These are phyloP conservation scores for Echeveria elegans DNA, from an alignment of 164 flowering plant genomes.

Conservation along the genomic window DNA sequence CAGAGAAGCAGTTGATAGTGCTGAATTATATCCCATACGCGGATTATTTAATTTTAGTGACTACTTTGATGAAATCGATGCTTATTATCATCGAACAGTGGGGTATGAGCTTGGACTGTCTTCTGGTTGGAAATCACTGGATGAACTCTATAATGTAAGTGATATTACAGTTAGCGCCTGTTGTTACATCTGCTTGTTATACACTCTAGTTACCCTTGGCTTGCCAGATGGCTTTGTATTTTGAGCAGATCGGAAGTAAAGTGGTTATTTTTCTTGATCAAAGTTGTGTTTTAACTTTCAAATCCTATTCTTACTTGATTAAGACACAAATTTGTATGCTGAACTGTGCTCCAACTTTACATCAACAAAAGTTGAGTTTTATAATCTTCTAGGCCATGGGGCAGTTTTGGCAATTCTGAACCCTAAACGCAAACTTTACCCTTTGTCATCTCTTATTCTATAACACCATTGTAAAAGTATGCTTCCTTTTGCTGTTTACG, in stretches of 20 bases:
- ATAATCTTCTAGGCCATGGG: not conserved
- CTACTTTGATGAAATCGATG: constrained; percentile 77
- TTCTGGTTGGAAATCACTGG: constrained; percentile 75
- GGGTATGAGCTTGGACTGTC: constrained; percentile 73
- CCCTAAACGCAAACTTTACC: not conserved
- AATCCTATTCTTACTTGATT: too few relatives aligned
- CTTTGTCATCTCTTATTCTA: not conserved
- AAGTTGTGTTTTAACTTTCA: not conserved
- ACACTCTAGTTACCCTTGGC: not conserved
- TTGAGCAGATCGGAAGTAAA: not conserved
- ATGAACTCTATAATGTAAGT: constrained; percentile 66
- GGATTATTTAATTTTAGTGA: constrained; percentile 73
- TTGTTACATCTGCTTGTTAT: not conserved
- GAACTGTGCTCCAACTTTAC: not conserved
- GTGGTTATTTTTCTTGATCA: not conserved
- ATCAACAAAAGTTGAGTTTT: not conserved
- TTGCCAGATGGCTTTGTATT: not conserved
- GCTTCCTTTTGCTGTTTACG: not conserved
- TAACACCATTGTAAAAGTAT: not conserved
- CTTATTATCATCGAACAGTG: constrained; percentile 51
- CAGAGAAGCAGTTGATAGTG: constrained; percentile 60
- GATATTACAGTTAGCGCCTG: not conserved
- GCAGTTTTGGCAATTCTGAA: not conserved
- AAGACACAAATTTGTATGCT: not conserved
- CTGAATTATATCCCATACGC: constrained; percentile 74